A percentile compares a stretch with the other conserved stretches of the same genome.
phyloP scores from a whole-genome alignment of 345 rosid species.

The Pelargonium nanum region DNA sequence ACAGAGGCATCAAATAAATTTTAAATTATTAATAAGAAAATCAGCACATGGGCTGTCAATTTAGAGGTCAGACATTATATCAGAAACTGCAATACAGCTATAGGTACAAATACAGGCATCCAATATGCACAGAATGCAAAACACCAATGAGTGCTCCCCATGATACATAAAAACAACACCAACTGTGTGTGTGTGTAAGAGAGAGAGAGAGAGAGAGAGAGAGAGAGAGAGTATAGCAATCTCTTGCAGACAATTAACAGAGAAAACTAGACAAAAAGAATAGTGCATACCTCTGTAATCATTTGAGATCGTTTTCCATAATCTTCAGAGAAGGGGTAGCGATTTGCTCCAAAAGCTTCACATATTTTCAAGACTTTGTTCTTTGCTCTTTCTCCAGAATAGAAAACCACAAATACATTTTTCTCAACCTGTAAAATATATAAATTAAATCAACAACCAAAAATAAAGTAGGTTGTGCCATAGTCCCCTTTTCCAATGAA shows the following conservation, averaged over 20 bases:
- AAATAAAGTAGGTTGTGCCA: no score
- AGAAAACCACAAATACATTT: conserved; percentile 77
- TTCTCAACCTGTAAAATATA: conserved; percentile 61
- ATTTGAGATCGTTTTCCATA: conserved; percentile 59
- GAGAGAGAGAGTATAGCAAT: neutral
- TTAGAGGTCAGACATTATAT: neutral
- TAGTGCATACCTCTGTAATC: conserved; percentile 44
- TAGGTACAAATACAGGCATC: neutral
- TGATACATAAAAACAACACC: neutral
- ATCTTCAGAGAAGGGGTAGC: conserved; percentile 81
- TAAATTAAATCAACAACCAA: neutral
- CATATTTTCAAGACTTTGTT: conserved; percentile 82
- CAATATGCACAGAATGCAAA: neutral
- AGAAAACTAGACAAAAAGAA: neutral
- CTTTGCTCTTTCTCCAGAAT: conserved; percentile 86
- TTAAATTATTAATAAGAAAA: no score
- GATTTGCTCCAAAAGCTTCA: conserved; percentile 97
- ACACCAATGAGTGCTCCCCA: neutral
- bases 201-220: neutral
- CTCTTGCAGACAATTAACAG: neutral
- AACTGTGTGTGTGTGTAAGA: no score
- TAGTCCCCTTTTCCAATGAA: neutral
- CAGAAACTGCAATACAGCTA: neutral
- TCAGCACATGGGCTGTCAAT: neutral
- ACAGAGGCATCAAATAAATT: neutral